Percentiles rank a stretch among this genome's conserved stretches.
phyloP scores from a whole-genome alignment of 2,329 filamentous ascomycete genomes.

The Fusarium subtropicale region DNA sequence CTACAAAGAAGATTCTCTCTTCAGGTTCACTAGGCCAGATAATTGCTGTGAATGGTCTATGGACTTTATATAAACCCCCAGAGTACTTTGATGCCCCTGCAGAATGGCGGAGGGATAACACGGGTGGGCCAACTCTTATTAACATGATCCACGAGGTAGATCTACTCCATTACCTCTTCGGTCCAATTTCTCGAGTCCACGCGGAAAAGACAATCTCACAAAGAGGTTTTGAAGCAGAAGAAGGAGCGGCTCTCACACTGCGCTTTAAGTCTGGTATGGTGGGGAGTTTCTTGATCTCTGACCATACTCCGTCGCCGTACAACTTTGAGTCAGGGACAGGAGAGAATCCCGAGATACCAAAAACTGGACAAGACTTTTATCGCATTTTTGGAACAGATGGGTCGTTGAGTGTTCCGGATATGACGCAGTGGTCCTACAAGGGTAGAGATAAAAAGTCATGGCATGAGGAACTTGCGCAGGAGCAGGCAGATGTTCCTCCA shows the following conservation, averaged over 20 bases:
- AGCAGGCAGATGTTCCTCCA: constrained; percentile 41
- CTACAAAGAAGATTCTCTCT: constrained; percentile 59
- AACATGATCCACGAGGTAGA: constrained; percentile 73
- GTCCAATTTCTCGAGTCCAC: constrained; percentile 62
- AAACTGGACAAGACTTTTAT: constrained; percentile 59
- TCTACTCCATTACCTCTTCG: constrained; percentile 66
- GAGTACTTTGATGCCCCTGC: constrained; percentile 62
- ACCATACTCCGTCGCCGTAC: constrained; percentile 63
- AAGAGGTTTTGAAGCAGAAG: constrained; percentile 63
- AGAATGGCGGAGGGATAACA: constrained; percentile 59
- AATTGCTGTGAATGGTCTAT: constrained; percentile 66
- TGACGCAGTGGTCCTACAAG: constrained; percentile 61
- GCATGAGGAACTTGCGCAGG: constrained; percentile 51
- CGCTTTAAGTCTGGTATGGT: constrained; percentile 66
- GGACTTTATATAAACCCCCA: constrained; percentile 63
- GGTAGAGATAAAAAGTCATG: constrained; percentile 54
- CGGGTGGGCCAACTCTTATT: constrained; percentile 64
- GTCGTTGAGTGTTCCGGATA: constrained; percentile 65
- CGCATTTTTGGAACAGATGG: constrained; percentile 65
- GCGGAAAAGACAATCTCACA: constrained; percentile 60
- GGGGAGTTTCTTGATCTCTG: constrained; percentile 67
- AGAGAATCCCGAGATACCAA: constrained; percentile 66
- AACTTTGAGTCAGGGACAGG: constrained; percentile 69
- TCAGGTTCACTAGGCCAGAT: constrained; percentile 57
- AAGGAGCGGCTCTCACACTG: constrained; percentile 66